These are phyloP conservation scores for Chrysoporthe cubensis DNA, from an alignment of 2,329 filamentous ascomycete species.

Conservation along the genomic window DNA sequence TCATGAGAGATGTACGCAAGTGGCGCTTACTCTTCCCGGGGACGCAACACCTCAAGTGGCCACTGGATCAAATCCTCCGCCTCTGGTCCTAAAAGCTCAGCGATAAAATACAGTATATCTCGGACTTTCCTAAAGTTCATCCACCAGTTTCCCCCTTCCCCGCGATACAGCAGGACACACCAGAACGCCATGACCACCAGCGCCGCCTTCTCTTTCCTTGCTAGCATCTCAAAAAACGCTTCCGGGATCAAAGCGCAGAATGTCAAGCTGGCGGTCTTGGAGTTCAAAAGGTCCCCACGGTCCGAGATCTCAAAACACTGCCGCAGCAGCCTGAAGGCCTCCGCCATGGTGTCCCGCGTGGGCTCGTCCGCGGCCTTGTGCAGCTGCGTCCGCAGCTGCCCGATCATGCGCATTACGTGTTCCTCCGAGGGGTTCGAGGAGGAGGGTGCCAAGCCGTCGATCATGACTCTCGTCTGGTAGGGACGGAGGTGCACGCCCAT, in stretches of 20 bases:
- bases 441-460: background rate
- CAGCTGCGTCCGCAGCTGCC: constrained; percentile 18
- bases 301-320: constrained; percentile 33
- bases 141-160: constrained; percentile 31
- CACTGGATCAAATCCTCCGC: constrained; percentile 19
- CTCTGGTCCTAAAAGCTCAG: constrained; percentile 9
- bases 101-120: constrained; percentile 22
- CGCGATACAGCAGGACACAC: constrained; percentile 34
- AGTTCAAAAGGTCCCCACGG: constrained; percentile 24
- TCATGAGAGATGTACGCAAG: background rate
- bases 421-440: constrained; percentile 19
- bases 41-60: constrained; percentile 18
- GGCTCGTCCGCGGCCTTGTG: constrained; percentile 17
- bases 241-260: constrained; percentile 28
- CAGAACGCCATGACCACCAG: constrained; percentile 35
- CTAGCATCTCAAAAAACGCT: constrained; percentile 30
- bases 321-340: constrained; percentile 30
- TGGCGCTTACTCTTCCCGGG: background rate
- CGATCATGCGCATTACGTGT: constrained; percentile 12
- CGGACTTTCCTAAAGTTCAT: constrained; percentile 29
- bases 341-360: constrained; percentile 17
- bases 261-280: constrained; percentile 33
- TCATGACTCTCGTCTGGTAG: constrained; percentile 17
- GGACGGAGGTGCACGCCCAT: constrained; percentile 30
- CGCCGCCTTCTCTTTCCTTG: constrained; percentile 28